Evolutionary conservation across 768 basidiomycete species (phyloP).

Genomic region (Leccinum uliginosum): DNA sequence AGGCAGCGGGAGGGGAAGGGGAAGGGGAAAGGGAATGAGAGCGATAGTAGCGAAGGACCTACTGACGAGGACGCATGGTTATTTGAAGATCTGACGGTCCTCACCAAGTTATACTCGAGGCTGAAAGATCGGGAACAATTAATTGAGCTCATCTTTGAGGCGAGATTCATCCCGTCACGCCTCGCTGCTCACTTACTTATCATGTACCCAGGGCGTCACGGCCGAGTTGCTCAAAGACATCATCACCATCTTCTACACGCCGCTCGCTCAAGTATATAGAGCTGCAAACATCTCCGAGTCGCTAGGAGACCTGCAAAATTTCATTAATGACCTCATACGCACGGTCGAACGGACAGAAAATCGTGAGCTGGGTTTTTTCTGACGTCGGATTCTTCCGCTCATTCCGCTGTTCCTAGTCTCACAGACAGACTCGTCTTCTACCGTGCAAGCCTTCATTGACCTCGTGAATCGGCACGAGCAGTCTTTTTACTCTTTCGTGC

Average conservation of each 20-base stretch:
- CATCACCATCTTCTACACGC: constrained; percentile 97
- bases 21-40: constrained; percentile 27
- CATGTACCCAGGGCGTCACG: constrained; percentile 69
- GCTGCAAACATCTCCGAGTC: constrained; percentile 98
- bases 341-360: constrained; percentile 93
- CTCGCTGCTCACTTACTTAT: constrained; percentile 1
- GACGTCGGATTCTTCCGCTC: neutral
- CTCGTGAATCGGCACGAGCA: constrained; percentile 94
- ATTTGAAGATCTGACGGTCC: constrained; percentile 83
- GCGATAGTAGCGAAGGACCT: constrained; percentile 93
- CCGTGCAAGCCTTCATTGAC: constrained; percentile 91
- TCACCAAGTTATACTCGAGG: constrained; percentile 73
- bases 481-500: constrained; percentile 93
- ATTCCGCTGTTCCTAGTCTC: constrained; percentile 46
- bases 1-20: constrained; percentile 44
- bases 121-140: constrained; percentile 88
- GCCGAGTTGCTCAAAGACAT: constrained; percentile 96
- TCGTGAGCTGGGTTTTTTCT: constrained; percentile 45
- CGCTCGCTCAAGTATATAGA: constrained; percentile 93
- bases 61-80: constrained; percentile 95
- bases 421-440: constrained; percentile 76
- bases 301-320: constrained; percentile 84
- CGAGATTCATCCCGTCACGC: constrained; percentile 27
- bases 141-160: constrained; percentile 94
- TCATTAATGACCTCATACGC: constrained; percentile 90